Conservation (phyloP, 345 rosid genomes). For the Lagerstroemia speciosa region DNA sequence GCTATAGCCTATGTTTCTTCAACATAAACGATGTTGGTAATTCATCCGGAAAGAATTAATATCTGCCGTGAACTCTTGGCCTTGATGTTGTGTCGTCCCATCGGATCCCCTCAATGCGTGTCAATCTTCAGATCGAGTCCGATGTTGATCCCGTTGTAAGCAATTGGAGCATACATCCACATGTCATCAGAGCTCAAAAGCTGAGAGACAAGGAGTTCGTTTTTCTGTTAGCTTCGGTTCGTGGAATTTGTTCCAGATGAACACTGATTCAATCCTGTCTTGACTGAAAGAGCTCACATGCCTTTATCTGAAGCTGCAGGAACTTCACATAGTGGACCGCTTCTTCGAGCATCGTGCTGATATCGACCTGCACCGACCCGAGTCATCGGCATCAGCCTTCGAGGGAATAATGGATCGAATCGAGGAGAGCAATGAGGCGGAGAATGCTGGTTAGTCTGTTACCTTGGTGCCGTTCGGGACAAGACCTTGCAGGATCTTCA, state of each 20-base stretch:
- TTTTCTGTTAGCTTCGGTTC: neutral
- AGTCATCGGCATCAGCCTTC: neutral
- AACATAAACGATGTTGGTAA: neutral
- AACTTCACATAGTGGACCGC: constrained; percentile 83
- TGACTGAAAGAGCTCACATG: constrained; percentile 4
- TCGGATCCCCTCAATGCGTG: no score
- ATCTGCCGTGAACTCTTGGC: neutral
- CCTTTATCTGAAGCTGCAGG: constrained; percentile 87
- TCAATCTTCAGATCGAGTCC: constrained; percentile 49
- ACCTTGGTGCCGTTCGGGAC: constrained; percentile 94
- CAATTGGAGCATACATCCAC: constrained; percentile 92
- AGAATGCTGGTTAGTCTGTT: neutral
- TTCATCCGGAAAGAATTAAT: neutral
- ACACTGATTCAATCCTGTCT: no score
- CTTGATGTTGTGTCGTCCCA: neutral
- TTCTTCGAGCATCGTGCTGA: constrained; percentile 96
- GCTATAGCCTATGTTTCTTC: neutral
- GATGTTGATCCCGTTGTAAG: constrained; percentile 76
- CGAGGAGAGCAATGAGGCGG: neutral
- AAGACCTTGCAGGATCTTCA: constrained; percentile 59
- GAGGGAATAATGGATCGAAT: neutral
- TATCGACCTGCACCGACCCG: constrained; percentile 46
- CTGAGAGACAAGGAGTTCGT: constrained; percentile 21
- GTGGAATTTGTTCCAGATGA: no score
- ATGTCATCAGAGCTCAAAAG: constrained; percentile 78